phyloP scores from a whole-genome alignment of 345 rosid genomes.

The Gossypium raimondii region DNA sequence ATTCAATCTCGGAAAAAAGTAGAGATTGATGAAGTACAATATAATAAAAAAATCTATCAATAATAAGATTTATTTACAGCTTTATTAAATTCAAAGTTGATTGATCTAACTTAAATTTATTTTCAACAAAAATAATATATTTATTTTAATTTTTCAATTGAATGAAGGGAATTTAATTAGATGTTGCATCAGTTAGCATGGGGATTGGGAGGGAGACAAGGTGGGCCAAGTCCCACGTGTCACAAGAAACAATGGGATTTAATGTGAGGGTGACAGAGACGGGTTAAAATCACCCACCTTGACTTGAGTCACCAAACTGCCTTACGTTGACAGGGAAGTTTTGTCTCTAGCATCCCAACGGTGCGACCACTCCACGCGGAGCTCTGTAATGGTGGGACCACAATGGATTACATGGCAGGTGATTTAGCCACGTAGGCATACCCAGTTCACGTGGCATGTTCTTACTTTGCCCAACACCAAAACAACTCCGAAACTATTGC shows the following conservation, averaged over 20 bases:
- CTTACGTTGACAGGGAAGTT: neutral
- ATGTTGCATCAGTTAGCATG: slow-evolving; percentile 1
- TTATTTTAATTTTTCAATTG: neutral
- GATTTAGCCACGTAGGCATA: slow-evolving; percentile 14
- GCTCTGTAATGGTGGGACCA: slow-evolving; percentile 15
- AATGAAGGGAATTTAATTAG: neutral
- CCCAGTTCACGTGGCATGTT: slow-evolving; percentile 25
- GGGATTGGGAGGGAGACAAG: neutral
- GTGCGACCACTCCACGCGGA: slow-evolving; percentile 19
- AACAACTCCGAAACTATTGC: neutral
- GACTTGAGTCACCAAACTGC: no score
- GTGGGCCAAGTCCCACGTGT: neutral
- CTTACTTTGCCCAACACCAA: slow-evolving; percentile 13
- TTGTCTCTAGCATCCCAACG: slow-evolving; percentile 5
- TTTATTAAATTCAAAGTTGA: no score
- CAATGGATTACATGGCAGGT: slow-evolving; percentile 1
- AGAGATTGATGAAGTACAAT: no score
- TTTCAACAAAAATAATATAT: no score
- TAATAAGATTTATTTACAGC: no score
- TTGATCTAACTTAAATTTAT: no score
- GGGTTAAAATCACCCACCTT: neutral
- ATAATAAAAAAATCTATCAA: no score
- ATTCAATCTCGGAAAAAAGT: no score
- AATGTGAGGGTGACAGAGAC: slow-evolving; percentile 30
- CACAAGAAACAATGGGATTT: slow-evolving; percentile 20